Evolutionary conservation across 495 filamentous ascomycete species (phyloP).

Genomic region (Rhypophila decipiens): DNA sequence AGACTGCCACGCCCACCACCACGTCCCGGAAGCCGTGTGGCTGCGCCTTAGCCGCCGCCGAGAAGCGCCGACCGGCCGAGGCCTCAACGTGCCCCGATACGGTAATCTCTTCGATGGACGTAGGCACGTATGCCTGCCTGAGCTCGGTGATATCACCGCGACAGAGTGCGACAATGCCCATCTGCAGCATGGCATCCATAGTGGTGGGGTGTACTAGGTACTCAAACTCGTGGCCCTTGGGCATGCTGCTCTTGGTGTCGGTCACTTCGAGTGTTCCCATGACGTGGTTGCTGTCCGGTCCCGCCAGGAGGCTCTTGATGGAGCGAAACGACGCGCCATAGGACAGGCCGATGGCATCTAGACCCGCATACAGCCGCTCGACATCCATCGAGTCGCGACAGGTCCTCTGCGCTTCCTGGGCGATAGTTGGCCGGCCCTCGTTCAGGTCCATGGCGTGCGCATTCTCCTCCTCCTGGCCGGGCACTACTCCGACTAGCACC

Average conservation of each 20-base stretch:
- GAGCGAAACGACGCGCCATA: background rate
- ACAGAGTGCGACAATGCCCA: background rate
- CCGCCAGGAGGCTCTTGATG: background rate
- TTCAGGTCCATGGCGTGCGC: background rate
- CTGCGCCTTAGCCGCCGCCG: background rate
- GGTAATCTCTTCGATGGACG: too few relatives aligned
- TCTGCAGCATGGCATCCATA: conserved; percentile 2
- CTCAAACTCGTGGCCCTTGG: background rate
- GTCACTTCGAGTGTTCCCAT: too few relatives aligned
- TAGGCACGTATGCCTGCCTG: too few relatives aligned
- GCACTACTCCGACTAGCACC: background rate
- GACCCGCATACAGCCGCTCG: background rate
- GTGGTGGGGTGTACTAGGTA: background rate
- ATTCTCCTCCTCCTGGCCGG: background rate
- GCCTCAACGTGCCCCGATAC: too few relatives aligned
- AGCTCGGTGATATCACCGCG: background rate
- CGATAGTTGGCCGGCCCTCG: background rate
- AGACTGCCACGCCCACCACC: too few relatives aligned
- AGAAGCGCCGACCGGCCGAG: too few relatives aligned
- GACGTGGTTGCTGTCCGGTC: background rate
- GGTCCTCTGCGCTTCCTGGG: background rate
- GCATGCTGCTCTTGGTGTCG: background rate
- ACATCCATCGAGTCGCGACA: background rate
- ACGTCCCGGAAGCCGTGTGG: background rate
- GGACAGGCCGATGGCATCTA: background rate